Base-by-base conservation (phyloP, 352 stramenopile genomes). In the Halophytophthora polymorphica region DNA sequence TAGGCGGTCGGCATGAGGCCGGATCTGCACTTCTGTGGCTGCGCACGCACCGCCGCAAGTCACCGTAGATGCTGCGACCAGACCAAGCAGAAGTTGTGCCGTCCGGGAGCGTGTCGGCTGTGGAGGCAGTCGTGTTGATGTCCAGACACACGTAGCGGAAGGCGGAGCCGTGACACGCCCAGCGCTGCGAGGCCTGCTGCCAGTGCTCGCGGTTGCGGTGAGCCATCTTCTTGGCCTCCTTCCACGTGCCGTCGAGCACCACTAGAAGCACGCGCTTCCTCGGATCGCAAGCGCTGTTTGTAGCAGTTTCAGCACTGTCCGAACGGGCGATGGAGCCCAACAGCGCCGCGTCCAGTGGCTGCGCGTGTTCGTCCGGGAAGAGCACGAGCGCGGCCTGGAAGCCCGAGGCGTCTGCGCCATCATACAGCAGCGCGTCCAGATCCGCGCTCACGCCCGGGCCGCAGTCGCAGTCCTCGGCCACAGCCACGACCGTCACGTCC, bases 171-270 rank as follows among this genome's bases (percentile, higher is more conserved):
- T 64, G 25, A 2, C 35, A 23, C 5, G 56, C 58, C 47, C 61
- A 72, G 14, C 57, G 36, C 13, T 23, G 25, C 6, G 69, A 67
- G 22, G 81, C 51, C 12, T 49, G 35, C n/a, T 67, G 51, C 58
- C 77, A 82, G 31, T 73, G 66, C n/a, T 7, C 15, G 11, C 60
- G 53, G 46, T 74, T 84, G 39, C 71, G 57, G 53, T 75, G 67
- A 29, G 83, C 67, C 28, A 92, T 82, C 55, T 87, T 84, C 70
- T 90, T 93, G 51, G 82, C 82, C 45, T 93, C 75, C 13, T 72
- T 84, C 82, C 82, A 93, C 42, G 82, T 93, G 41, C 82, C 82
- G 35, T 93, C 82, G 19, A 93, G 63, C 45, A 77, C 82, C 0
- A 93, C 56, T 1, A 93, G 66, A 55, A 88, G 61, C 40, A 68